Conservation (phyloP, 2,329 filamentous ascomycete species). For the Pestalotiopsis fici region DNA sequence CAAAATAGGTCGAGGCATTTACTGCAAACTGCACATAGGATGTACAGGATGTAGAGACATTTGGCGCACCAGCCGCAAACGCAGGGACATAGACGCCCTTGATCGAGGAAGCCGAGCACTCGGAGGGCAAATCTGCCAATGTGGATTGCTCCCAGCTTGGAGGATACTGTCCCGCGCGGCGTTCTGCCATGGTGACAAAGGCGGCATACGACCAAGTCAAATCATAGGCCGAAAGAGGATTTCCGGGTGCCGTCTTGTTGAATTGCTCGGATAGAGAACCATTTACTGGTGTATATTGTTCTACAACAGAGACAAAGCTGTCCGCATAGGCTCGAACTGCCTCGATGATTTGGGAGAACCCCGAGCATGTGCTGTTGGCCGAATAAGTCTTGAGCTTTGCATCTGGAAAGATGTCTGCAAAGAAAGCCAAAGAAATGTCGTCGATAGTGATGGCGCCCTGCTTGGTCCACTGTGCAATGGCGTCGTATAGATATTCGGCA, state of each 20-base stretch:
- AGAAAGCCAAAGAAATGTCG: slow-evolving; percentile 55
- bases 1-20: slow-evolving; percentile 45
- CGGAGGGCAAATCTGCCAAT: slow-evolving; percentile 23
- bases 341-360: slow-evolving; percentile 42
- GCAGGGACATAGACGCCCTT: slow-evolving; percentile 34
- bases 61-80: slow-evolving; percentile 34
- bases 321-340: slow-evolving; percentile 56
- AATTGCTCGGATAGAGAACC: slow-evolving; percentile 53
- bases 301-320: slow-evolving; percentile 48
- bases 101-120: slow-evolving; percentile 23
- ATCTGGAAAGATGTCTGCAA: slow-evolving; percentile 50
- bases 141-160: slow-evolving; percentile 26
- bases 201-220: slow-evolving; percentile 76
- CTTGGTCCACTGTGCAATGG: slow-evolving; percentile 53
- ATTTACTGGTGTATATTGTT: slow-evolving; percentile 47
- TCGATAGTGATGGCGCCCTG: slow-evolving; percentile 49
- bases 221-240: slow-evolving; percentile 45
- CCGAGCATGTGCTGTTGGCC: slow-evolving; percentile 27
- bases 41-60: slow-evolving; percentile 29
- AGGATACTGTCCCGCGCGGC: slow-evolving; percentile 34
- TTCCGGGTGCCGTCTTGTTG: slow-evolving; percentile 34
- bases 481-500: slow-evolving; percentile 60
- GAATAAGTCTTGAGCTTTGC: slow-evolving; percentile 48
- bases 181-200: slow-evolving; percentile 46
- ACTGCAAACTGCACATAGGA: slow-evolving; percentile 44